These are phyloP conservation scores for Arabis alpina DNA, from an alignment of 345 rosid genomes.

Conservation along the genomic window DNA sequence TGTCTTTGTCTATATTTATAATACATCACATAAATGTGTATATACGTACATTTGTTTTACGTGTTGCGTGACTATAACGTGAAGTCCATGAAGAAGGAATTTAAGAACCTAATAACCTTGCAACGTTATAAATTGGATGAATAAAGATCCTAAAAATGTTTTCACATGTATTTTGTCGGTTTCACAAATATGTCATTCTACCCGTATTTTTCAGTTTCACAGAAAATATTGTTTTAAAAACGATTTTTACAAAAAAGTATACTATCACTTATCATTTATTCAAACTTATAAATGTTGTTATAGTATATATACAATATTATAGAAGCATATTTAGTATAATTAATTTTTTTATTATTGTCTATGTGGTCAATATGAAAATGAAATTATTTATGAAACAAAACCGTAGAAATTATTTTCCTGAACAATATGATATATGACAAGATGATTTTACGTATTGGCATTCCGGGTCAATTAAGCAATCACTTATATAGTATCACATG, in stretches of 20 bases:
- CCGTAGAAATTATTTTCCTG: background rate
- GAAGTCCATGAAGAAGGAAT: background rate
- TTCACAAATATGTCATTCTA: background rate
- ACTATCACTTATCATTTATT: background rate
- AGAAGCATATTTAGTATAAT: background rate
- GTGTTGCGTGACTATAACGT: background rate
- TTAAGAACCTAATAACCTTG: background rate
- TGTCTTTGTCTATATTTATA: background rate
- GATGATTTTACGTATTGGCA: conserved; percentile 6
- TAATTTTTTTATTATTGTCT: background rate
- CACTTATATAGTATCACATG: conserved; percentile 26
- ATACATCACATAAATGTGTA: conserved; percentile 4
- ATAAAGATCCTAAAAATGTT: background rate
- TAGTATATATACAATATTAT: too few species aligned
- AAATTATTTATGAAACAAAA: background rate
- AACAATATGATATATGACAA: conserved; percentile 1
- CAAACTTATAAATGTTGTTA: background rate
- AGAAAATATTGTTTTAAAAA: background rate
- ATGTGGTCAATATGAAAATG: background rate
- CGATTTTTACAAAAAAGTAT: background rate
- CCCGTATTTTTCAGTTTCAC: background rate
- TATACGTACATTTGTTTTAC: conserved; percentile 6
- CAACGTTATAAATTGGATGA: conserved; percentile 1
- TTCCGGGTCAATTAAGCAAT: conserved; percentile 36
- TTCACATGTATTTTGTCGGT: background rate